Conservation (phyloP, 805 yeast species). For the Debaryomyces hansenii region DNA sequence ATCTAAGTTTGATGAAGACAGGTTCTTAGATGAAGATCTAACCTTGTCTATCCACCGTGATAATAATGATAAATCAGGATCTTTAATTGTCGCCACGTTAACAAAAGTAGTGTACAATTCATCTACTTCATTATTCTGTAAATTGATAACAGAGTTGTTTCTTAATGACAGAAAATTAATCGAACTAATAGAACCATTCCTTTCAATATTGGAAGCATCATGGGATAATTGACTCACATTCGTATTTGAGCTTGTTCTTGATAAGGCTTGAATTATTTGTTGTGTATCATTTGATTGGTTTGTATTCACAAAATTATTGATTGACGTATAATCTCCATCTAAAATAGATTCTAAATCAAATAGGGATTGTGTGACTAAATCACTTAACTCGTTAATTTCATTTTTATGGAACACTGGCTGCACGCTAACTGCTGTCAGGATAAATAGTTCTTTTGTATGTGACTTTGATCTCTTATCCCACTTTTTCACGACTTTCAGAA, state of each 20-base stretch:
- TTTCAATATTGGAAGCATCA: constrained; percentile 1
- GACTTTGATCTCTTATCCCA: constrained; percentile 98
- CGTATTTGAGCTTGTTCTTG: constrained; percentile 3
- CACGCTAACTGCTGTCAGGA: constrained; percentile 89
- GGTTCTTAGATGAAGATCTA: constrained; percentile 18
- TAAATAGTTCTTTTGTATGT: constrained; percentile 87
- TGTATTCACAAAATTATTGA: constrained; percentile 11
- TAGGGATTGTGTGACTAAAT: constrained; percentile 62
- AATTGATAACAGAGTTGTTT: constrained; percentile 14
- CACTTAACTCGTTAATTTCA: constrained; percentile 82
- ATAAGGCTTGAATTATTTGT: constrained; percentile 7
- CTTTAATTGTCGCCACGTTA: constrained; percentile 47
- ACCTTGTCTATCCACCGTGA: constrained; percentile 43
- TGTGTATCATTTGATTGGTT: background rate
- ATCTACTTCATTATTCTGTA: constrained; percentile 54
- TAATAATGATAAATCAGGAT: constrained; percentile 35
- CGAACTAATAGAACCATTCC: constrained; percentile 9
- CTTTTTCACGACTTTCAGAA: constrained; percentile 90
- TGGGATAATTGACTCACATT: background rate
- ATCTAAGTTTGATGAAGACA: background rate
- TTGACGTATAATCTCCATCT: constrained; percentile 44
- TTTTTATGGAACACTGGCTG: constrained; percentile 95
- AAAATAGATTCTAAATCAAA: constrained; percentile 68
- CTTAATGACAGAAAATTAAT: constrained; percentile 10
- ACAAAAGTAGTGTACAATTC: constrained; percentile 72